Evolutionary conservation across 495 filamentous ascomycete genomes (phyloP), one percentile per base, ranked within the genome.

Genomic region (Patellaria atrata): DNA sequence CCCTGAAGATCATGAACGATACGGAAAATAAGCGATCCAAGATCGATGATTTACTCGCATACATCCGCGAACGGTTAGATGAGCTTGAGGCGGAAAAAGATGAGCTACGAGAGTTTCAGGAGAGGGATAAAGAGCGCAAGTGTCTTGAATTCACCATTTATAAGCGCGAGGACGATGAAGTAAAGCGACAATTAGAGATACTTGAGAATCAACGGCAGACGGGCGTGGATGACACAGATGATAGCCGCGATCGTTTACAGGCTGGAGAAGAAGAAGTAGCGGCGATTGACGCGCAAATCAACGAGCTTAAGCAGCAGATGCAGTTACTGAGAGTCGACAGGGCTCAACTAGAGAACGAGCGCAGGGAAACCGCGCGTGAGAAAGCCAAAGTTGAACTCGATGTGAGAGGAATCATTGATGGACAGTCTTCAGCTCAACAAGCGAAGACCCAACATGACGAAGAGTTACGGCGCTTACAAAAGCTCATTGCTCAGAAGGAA

Each of bases 21-120:
- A 94, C 89, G 9, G 84, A 87, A 52, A 92, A 79, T 55, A 96
- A 93, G 59, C 76, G 85, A 27, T 60, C 70, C 5, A 94, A 94
- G 62, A 94, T 94, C 35, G 89, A 99, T 48, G 89, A 94, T 52
- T 58, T 83, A 3, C 64, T 99, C 2, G 73, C 79, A 38, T 86
- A 85, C 51, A 94, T 99, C 54, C 79, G 87, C 41, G 81, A 87
- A 48, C 75, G 89, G 15, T 65, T 99, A 18, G 64, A 61, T 16
- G 89, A 99, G 53, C 66, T 99, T 1, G 89, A 96, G 54, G 85
- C 92, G 54, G 89, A 99, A 53, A 96, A 94, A 54, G 82, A 96
- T 41, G 91, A 96, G 56, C 63, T 99, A 19, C 69, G 80, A 20
- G 84, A 71, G 12, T 99, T 79, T 45, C 86, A 96, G 53, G 84